Evolutionary conservation across 1,284 basidiomycete genomes (phyloP).

Genomic region (Trichosporon inkin): DNA sequence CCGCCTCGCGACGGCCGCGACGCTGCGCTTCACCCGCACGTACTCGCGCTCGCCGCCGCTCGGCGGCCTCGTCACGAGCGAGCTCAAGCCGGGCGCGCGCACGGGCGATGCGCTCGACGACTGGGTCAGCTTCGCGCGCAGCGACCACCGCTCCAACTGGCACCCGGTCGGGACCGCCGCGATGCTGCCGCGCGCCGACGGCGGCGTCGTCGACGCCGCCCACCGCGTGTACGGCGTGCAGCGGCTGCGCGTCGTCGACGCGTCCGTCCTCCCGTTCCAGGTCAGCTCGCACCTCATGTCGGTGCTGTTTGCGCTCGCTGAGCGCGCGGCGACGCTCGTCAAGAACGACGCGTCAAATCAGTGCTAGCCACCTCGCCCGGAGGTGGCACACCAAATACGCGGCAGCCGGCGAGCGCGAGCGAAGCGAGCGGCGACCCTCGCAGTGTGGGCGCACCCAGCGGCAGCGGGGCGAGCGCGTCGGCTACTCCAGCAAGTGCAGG

Average conservation of each 20-base stretch:
- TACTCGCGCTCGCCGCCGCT: constrained; percentile 23
- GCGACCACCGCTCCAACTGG: constrained; percentile 37
- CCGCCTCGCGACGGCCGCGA: constrained; percentile 26
- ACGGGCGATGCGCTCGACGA: constrained; percentile 32
- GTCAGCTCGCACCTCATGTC: constrained; percentile 47
- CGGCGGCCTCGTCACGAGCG: constrained; percentile 29
- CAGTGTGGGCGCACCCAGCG: too few species aligned
- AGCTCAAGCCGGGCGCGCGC: constrained; percentile 42
- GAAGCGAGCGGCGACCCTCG: too few species aligned
- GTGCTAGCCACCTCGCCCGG: too few species aligned
- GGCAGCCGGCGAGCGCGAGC: too few species aligned
- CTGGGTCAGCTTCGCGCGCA: constrained; percentile 48
- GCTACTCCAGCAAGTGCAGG: background rate
- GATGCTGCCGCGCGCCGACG: constrained; percentile 60
- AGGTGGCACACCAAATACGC: too few species aligned
- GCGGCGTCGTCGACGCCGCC: constrained; percentile 56
- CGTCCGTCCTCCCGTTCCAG: constrained; percentile 52
- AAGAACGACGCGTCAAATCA: constrained; percentile 22
- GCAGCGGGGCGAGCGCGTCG: background rate
- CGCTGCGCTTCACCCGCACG: constrained; percentile 26
- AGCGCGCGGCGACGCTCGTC: constrained; percentile 43
- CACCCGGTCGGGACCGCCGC: constrained; percentile 60
- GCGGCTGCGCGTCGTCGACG: constrained; percentile 55
- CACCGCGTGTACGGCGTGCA: constrained; percentile 46
- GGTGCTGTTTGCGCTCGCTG: constrained; percentile 42